Evolutionary conservation across 2,329 filamentous ascomycete species (phyloP).

Genomic region (Trichoderma afroharzianum): DNA sequence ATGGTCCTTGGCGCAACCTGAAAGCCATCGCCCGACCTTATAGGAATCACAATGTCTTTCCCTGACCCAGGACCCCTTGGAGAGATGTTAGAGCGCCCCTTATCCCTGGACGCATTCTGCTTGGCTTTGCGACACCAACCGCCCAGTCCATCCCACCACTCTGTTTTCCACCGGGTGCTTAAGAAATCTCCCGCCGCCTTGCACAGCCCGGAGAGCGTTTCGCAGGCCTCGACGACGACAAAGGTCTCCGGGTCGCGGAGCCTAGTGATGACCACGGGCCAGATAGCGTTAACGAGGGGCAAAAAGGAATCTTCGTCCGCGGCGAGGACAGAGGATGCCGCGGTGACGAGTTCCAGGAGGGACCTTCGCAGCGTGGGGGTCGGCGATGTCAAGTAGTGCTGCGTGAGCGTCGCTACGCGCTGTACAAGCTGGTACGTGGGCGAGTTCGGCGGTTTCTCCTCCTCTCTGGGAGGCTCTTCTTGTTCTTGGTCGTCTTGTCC

Average conservation of each 20-base stretch:
- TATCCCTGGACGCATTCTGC: slow-evolving; percentile 32
- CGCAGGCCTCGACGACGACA: slow-evolving; percentile 66
- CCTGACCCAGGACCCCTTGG: not conserved
- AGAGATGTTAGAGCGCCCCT: slow-evolving; percentile 13
- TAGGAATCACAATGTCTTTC: slow-evolving; percentile 32
- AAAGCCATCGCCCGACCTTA: slow-evolving; percentile 25
- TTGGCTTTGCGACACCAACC: slow-evolving; percentile 47
- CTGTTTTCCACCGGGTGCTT: slow-evolving; percentile 66
- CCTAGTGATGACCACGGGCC: slow-evolving; percentile 74
- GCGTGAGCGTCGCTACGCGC: slow-evolving; percentile 77
- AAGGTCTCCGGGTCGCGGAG: slow-evolving; percentile 65
- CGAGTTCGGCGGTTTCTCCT: slow-evolving; percentile 63
- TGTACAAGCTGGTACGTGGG: slow-evolving; percentile 78
- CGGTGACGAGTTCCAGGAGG: slow-evolving; percentile 72
- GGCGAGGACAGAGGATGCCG: slow-evolving; percentile 67
- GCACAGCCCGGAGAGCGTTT: slow-evolving; percentile 67
- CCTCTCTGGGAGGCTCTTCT: slow-evolving; percentile 33
- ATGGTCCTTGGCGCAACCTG: slow-evolving; percentile 19
- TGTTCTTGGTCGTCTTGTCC: slow-evolving; percentile 34
- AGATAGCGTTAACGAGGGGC: slow-evolving; percentile 84
- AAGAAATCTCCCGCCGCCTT: slow-evolving; percentile 76
- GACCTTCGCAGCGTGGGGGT: slow-evolving; percentile 75
- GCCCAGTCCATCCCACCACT: slow-evolving; percentile 60
- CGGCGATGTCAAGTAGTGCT: slow-evolving; percentile 85
- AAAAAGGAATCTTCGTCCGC: slow-evolving; percentile 79